These are phyloP conservation scores for Cochlearia excelsa DNA, from an alignment of 345 rosid species.

Conservation along the genomic window DNA sequence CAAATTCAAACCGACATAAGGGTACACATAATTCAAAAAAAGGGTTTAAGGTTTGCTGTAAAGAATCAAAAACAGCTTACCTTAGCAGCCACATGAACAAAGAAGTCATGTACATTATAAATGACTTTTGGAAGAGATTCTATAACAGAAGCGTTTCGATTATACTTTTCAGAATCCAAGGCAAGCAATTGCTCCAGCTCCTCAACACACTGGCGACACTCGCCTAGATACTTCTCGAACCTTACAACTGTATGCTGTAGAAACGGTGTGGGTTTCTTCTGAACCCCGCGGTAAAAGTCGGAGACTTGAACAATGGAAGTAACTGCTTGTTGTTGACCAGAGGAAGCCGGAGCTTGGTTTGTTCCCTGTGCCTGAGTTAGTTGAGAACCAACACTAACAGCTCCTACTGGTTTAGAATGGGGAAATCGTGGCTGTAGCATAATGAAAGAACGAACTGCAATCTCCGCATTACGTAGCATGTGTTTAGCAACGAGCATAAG, in stretches of 20 bases:
- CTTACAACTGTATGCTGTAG: conserved; percentile 74
- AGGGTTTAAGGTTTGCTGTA: background rate
- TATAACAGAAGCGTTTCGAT: conserved; percentile 50
- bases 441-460: conserved; percentile 83
- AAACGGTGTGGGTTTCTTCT: conserved; percentile 85
- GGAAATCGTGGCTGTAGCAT: conserved; percentile 73
- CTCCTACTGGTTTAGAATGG: conserved; percentile 48
- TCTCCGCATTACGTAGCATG: conserved; percentile 80
- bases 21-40: conserved; percentile 5
- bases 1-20: background rate
- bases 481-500: conserved; percentile 78
- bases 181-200: conserved; percentile 89
- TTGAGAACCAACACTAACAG: conserved; percentile 49
- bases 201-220: conserved; percentile 86
- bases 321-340: conserved; percentile 60
- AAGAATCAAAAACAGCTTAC: conserved; percentile 36
- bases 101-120: conserved; percentile 84
- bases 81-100: conserved; percentile 97
- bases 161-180: conserved; percentile 64
- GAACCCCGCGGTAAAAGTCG: conserved; percentile 85
- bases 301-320: conserved; percentile 55
- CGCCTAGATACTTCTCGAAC: conserved; percentile 80
- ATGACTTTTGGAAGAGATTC: conserved; percentile 90
- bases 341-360: conserved; percentile 45
- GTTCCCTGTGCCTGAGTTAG: conserved; percentile 67